These are phyloP conservation scores for Pythium diclinum DNA, from an alignment of 352 stramenopile species.

Conservation along the genomic window DNA sequence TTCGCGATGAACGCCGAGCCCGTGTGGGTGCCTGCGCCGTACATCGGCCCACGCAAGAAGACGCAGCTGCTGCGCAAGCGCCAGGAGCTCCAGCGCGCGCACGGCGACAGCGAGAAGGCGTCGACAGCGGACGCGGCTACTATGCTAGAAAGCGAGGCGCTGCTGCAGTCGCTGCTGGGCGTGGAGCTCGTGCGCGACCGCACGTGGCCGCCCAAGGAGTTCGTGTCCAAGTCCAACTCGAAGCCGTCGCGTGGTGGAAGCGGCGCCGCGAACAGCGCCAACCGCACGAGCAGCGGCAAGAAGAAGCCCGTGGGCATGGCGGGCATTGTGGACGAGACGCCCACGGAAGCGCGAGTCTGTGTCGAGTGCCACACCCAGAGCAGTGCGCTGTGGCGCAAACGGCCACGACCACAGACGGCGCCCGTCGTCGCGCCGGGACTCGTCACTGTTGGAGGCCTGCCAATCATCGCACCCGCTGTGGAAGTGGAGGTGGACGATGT, in stretches of 20 bases:
- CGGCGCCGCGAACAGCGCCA: constrained; percentile 41
- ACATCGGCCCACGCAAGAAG: constrained; percentile 38
- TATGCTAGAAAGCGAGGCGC: constrained; percentile 6
- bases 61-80: constrained; percentile 37
- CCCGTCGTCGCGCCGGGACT: not conserved
- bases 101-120: constrained; percentile 14
- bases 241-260: constrained; percentile 38
- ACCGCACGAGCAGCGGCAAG: constrained; percentile 42
- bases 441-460: constrained; percentile 12
- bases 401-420: constrained; percentile 22
- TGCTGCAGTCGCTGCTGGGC: constrained; percentile 20
- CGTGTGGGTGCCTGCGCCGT: constrained; percentile 41
- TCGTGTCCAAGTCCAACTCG: constrained; percentile 49
- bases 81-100: constrained; percentile 25
- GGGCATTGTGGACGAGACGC: constrained; percentile 42
- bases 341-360: constrained; percentile 34
- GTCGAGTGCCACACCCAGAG: constrained; percentile 55
- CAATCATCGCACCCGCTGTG: constrained; percentile 1
- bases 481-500: constrained; percentile 40
- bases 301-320: constrained; percentile 56
- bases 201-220: constrained; percentile 72
- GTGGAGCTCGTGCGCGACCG: constrained; percentile 54
- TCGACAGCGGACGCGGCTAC: constrained; percentile 12
- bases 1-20: constrained; percentile 27
- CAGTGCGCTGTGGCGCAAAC: constrained; percentile 63